phyloP scores from a whole-genome alignment of 306 rosid genomes.

The Neltuma alba region DNA sequence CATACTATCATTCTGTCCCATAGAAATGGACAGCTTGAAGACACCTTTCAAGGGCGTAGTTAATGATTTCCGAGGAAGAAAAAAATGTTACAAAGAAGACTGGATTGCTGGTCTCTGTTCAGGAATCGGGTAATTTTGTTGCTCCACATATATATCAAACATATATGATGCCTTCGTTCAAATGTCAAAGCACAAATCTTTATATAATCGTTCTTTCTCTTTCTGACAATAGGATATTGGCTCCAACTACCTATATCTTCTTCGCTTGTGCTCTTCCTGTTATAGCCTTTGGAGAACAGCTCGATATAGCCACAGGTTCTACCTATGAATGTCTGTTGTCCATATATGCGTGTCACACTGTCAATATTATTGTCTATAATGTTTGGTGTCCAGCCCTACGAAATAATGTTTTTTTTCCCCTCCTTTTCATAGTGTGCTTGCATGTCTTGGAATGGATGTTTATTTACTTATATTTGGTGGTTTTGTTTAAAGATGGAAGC shows the following conservation, averaged over 20 bases:
- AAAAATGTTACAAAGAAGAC: constrained; percentile 66
- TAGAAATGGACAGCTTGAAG: constrained; percentile 33
- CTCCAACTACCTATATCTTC: neutral
- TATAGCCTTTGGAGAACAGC: neutral
- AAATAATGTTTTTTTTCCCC: too few relatives aligned
- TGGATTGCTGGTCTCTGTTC: constrained; percentile 65
- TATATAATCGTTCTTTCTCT: too few relatives aligned
- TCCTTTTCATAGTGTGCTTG: too few relatives aligned
- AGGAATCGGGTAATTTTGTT: constrained; percentile 62
- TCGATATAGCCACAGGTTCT: neutral
- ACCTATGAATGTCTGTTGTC: neutral
- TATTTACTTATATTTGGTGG: neutral
- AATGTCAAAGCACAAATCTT: too few relatives aligned
- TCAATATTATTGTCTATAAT: too few relatives aligned
- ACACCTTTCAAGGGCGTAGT: constrained; percentile 69
- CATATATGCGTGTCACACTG: too few relatives aligned
- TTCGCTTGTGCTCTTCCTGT: neutral
- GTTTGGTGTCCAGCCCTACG: too few relatives aligned
- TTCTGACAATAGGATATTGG: neutral
- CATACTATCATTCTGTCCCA: neutral
- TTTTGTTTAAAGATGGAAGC: constrained; percentile 66
- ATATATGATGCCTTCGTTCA: neutral
- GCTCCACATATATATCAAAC: neutral
- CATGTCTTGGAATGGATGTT: too few relatives aligned
- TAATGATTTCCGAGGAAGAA: constrained; percentile 65